Conservation (phyloP, 345 rosid genomes). For the Sonneratia caseolaris region DNA sequence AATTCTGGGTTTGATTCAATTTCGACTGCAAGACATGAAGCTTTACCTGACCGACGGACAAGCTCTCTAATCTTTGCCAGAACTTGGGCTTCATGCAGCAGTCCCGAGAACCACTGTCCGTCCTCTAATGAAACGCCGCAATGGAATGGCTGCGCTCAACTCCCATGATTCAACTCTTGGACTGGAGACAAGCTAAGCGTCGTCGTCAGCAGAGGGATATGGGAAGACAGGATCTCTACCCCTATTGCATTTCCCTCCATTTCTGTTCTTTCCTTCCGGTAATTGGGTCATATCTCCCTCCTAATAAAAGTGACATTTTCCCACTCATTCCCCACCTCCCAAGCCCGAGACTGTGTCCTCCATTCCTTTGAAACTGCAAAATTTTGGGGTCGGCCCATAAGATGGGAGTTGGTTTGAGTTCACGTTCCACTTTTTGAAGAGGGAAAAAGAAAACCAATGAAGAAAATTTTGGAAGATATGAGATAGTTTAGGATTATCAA, state of each 20-base stretch:
- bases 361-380: no score
- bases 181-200: neutral
- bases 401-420: no score
- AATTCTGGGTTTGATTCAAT: neutral
- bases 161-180: neutral
- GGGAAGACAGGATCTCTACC: neutral
- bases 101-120: neutral
- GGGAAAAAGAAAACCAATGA: no score
- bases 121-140: neutral
- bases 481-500: no score
- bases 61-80: neutral
- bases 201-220: neutral
- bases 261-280: neutral
- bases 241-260: neutral
- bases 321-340: neutral
- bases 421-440: no score
- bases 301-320: neutral
- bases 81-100: neutral
- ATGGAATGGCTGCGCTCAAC: neutral
- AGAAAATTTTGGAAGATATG: no score
- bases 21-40: neutral
- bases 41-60: neutral
- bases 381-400: no score
- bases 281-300: neutral
- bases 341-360: no score